Percentiles rank a stretch among this genome's conserved stretches.
Evolutionary conservation across 805 yeast species (phyloP).

Genomic region (Metschnikowia dekortorum): DNA sequence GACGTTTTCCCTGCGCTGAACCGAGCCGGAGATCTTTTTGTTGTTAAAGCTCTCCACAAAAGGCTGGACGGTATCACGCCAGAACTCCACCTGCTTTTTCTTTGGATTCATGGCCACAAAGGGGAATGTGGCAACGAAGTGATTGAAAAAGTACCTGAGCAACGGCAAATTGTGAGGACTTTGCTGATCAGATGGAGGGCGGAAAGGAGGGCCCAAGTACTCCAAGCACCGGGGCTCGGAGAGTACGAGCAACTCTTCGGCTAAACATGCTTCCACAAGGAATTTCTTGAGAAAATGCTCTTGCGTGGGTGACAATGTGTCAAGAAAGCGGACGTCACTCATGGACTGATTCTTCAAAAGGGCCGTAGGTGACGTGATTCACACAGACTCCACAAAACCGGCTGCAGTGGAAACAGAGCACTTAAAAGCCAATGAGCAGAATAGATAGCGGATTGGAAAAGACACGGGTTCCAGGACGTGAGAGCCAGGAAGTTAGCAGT

Average conservation of each 20-base stretch:
- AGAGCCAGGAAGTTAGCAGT: neutral
- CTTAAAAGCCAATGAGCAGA: no score
- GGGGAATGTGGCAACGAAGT: conserved; percentile 69
- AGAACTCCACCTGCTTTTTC: conserved; percentile 51
- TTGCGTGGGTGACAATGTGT: conserved; percentile 51
- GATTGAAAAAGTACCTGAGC: conserved; percentile 57
- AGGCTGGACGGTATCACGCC: conserved; percentile 76
- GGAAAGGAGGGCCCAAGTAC: conserved; percentile 76
- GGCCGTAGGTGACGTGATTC: no score
- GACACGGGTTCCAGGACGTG: neutral
- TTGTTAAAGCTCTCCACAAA: conserved; percentile 75
- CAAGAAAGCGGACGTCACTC: conserved; percentile 6
- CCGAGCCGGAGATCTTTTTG: conserved; percentile 65
- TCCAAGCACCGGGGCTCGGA: conserved; percentile 61
- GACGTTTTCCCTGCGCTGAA: conserved; percentile 71
- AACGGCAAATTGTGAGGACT: conserved; percentile 53
- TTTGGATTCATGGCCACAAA: conserved; percentile 51
- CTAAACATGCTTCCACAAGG: conserved; percentile 58
- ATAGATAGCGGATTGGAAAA: neutral
- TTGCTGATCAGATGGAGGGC: conserved; percentile 12
- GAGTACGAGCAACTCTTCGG: conserved; percentile 56
- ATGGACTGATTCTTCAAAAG: neutral
- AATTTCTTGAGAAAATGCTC: conserved; percentile 89
- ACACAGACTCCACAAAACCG: no score
- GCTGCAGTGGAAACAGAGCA: no score